These are phyloP conservation scores for Thelonectria blattea DNA, from an alignment of 2,329 filamentous ascomycete species.

Conservation along the genomic window DNA sequence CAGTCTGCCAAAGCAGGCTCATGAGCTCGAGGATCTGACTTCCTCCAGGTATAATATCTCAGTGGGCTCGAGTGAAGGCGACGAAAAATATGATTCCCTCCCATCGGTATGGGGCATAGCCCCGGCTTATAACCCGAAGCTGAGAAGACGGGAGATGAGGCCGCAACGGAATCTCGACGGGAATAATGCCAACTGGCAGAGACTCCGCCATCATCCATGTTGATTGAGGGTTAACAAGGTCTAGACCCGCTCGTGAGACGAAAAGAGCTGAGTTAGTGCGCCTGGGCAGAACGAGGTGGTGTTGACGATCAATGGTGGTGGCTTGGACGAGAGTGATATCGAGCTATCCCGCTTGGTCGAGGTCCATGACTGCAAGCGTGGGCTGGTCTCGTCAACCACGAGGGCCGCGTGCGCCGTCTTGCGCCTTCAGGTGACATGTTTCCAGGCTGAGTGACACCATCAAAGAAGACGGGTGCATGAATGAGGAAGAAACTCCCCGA, in stretches of 20 bases:
- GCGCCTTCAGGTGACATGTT: not conserved
- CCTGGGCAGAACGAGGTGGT: conserved; percentile 17
- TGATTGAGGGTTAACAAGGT: conserved; percentile 14
- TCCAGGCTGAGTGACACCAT: not conserved
- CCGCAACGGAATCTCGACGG: conserved; percentile 34
- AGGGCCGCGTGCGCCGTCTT: no score
- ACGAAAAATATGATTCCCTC: conserved; percentile 17
- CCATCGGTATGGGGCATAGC: conserved; percentile 26
- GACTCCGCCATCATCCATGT: conserved; percentile 29
- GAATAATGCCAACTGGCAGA: conserved; percentile 32
- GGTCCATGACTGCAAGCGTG: not conserved
- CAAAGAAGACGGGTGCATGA: not conserved
- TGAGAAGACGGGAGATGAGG: conserved; percentile 30
- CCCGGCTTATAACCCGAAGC: conserved; percentile 30
- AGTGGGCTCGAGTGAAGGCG: not conserved
- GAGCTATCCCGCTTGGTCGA: not conserved
- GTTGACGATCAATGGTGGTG: conserved; percentile 13
- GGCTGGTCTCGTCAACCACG: not conserved
- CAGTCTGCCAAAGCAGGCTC: not conserved
- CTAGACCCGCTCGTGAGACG: conserved; percentile 27
- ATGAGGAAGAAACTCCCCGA: not conserved
- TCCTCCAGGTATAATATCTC: not conserved
- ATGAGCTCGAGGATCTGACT: not conserved
- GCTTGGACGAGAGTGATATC: conserved; percentile 13
- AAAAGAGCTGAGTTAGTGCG: conserved; percentile 28